Evolutionary conservation across 2,329 filamentous ascomycete genomes (phyloP), one percentile per base, ranked within the genome.

Genomic region (Corinectria fuckeliana): DNA sequence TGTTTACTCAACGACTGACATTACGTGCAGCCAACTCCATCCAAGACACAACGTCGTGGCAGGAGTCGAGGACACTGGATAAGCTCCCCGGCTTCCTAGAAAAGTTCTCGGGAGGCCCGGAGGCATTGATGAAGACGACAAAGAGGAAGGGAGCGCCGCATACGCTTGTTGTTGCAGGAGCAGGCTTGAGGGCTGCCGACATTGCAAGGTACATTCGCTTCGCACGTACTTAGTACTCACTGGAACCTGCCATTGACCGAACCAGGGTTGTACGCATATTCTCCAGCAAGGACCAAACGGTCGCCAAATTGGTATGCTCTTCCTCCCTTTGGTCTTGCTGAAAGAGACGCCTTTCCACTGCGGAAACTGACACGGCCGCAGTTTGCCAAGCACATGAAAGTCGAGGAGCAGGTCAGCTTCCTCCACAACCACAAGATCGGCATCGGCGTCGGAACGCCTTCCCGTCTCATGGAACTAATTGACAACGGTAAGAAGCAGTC

Each of bases 311-410:
- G 71, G 84, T 86, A 72, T 63, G 78, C 68, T 8, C 16, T 30
- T 7, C 4, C 21, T 2, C 8, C 2, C 13, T 38, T 1, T 6
- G 14, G 3, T 18, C 20, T 2, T 16, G 3, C 6, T 8, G 6
- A 6, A 2, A 18, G 7, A 26, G 51, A n/a, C 3, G 13, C 7
- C n/a, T 14, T n/a, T 16, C 8, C 21, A 5, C 23, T 11, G 21
- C 41, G 41, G 41, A 23, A 38, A 57, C 47, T 57, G 11, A 34
- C 44, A 11, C 23, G 18, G 13, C 9, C 28, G 3, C 52, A 86
- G 73, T 99, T 99, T 76, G 94, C 95, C 28, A 99, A 99, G 76
- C 95, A 99, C 75, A 96, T 99, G 81, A 99, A 99, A 78, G 78
- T 99, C 10, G 86, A 91, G 52, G 94, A 98, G 69, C 91, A 93